These are phyloP conservation scores for Corymbia citriodora DNA, from an alignment of 441 rosid genomes.

Conservation along the genomic window DNA sequence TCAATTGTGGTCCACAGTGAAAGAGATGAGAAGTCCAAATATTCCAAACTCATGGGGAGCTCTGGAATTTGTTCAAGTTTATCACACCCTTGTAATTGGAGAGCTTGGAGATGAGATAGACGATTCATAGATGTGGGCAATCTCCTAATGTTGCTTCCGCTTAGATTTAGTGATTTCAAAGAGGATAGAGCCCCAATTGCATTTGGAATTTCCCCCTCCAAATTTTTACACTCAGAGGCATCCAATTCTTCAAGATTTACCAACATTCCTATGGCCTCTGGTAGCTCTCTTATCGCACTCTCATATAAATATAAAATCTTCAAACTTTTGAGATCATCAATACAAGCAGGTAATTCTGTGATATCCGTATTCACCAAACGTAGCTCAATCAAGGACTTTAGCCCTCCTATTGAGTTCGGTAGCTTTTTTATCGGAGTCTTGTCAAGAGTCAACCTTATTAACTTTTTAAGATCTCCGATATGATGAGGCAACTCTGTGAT, in stretches of 20 bases:
- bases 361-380: rapidly evolving
- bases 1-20: not conserved
- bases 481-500: not conserved
- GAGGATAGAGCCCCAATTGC: not conserved
- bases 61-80: not conserved
- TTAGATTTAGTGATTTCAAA: rapidly evolving
- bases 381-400: not conserved
- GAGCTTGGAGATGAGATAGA: not conserved
- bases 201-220: not conserved
- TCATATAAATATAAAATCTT: rapidly evolving
- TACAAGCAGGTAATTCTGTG: not conserved
- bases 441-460: rapidly evolving
- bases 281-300: not conserved
- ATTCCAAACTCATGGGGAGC: not conserved
- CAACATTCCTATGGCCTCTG: not conserved
- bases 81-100: not conserved
- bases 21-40: not conserved
- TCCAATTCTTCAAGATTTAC: rapidly evolving
- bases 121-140: not conserved
- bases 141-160: not conserved
- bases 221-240: rapidly evolving
- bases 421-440: not conserved
- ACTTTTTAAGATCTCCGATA: not conserved
- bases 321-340: not conserved
- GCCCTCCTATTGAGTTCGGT: not conserved